Base-by-base conservation (phyloP, 202 grass and related monocot species). In the Brachypodium distachyon region DNA sequence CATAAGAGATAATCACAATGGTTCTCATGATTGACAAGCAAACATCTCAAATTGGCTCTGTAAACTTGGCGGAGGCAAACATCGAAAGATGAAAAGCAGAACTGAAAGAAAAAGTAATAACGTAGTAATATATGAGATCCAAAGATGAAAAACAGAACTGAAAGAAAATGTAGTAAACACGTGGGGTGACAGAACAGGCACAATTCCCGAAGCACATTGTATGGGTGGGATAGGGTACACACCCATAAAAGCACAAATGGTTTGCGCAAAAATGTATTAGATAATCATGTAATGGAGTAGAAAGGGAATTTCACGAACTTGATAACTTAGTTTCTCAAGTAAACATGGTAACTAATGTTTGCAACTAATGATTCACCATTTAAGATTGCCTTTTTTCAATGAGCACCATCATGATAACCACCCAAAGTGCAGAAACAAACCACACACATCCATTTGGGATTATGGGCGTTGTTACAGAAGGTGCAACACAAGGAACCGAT, bases 51-150 rank as follows among this genome's bases (percentile, higher is more conserved):
- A 61, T 61, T 53, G 9, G 52, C 51, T 51, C 33, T 80, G 70
- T 51, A 40, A 42, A 67, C 28, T 68, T 84, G 11, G 54, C 62
- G 6, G 9, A 55, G 14, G 23, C 37, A 56, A 73, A 33, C 31
- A 79, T 75, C 59, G 56, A 57, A 76, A 69, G 22, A 59, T 51
- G 3, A 21, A 56, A 86, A 53, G 11, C 34, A 52, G 11, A 70
- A 60, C 6, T 16, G 2, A 18, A 61, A 12, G 19, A 65, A 7
- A 57, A 40, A 27, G 5, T 44, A 29, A 67, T 27, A n/a, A n/a
- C n/a, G 3, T 67, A 29, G 31, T 69, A 47, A 40, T 12, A 76
- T 21, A 29, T 23, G 64, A 25, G 28, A 31, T 50, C 18, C n/a
- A 19, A 76, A 69, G 22, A 59, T 51, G 3, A 21, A 56, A 86